Evolutionary conservation across 805 yeast genomes (phyloP).

Genomic region (Lipomyces kockii): DNA sequence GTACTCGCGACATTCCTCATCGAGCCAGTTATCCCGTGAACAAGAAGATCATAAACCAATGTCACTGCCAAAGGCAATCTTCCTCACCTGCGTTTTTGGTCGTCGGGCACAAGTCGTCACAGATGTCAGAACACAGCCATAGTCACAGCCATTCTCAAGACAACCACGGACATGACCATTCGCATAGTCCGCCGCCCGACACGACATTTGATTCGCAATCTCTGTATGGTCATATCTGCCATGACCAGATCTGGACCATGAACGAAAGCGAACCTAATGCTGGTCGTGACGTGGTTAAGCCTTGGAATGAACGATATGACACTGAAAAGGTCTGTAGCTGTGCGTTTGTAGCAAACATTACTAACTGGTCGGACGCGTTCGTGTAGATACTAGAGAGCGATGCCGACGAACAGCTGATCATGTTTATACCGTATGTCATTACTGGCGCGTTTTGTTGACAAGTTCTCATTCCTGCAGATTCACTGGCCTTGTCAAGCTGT

Average conservation of each 20-base stretch:
- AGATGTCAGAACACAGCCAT: conserved; percentile 13
- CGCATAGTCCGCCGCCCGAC: conserved; percentile 64
- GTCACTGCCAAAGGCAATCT: neutral
- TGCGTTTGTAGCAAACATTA: neutral
- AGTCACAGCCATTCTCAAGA: conserved; percentile 21
- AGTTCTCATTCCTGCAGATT: conserved; percentile 47
- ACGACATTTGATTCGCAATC: conserved; percentile 64
- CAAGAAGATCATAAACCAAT: no score
- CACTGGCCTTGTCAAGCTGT: conserved; percentile 72
- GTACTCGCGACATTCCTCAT: no score
- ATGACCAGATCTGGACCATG: conserved; percentile 62
- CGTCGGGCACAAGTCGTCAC: neutral
- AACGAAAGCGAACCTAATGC: conserved; percentile 61
- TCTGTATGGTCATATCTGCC: conserved; percentile 62
- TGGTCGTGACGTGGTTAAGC: conserved; percentile 60
- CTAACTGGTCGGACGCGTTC: neutral
- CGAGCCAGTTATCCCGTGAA: no score
- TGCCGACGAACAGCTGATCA: conserved; percentile 77
- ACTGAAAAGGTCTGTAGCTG: conserved; percentile 43
- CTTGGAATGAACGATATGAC: conserved; percentile 54
- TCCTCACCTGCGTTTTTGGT: neutral
- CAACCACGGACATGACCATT: conserved; percentile 35
- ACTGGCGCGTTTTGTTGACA: neutral
- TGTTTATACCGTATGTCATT: conserved; percentile 62
- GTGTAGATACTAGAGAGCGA: conserved; percentile 59